Conservation (phyloP, 345 rosid genomes). For the Litchi chinensis region DNA sequence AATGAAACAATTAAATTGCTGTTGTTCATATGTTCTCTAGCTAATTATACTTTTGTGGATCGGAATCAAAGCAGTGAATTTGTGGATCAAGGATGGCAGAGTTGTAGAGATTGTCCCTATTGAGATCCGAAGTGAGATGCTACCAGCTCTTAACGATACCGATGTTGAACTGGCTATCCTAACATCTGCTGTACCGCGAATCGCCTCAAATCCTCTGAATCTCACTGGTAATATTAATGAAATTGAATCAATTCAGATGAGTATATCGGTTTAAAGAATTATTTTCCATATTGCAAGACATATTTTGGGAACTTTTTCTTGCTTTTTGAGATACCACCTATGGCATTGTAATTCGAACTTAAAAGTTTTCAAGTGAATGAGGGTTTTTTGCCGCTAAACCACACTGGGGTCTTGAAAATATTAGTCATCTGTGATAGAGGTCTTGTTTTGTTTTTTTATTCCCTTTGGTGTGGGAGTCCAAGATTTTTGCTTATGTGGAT, state of each 20-base stretch:
- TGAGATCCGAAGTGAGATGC: background rate
- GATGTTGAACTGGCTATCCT: slow-evolving; percentile 28
- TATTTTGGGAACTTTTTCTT: background rate
- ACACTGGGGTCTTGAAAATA: no score
- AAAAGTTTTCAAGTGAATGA: no score
- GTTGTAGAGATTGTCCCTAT: slow-evolving; percentile 16
- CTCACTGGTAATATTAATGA: background rate
- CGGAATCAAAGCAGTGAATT: slow-evolving; percentile 25
- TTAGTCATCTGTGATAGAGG: background rate
- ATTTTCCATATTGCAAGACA: background rate
- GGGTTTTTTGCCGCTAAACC: no score
- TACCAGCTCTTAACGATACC: slow-evolving; percentile 4
- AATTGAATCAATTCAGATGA: slow-evolving; percentile 1
- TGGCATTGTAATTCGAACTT: no score
- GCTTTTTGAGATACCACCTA: background rate
- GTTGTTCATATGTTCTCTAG: background rate
- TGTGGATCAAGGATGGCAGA: slow-evolving; percentile 35
- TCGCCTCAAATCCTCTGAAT: slow-evolving; percentile 23
- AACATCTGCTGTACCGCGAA: slow-evolving; percentile 26
- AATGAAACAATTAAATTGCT: background rate
- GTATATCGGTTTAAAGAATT: background rate
- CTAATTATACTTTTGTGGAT: slow-evolving; percentile 1
- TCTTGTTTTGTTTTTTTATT: background rate
- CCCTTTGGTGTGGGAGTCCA: background rate
- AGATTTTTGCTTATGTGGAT: slow-evolving; percentile 14